A percentile compares a stretch with the other conserved stretches of the same genome.
Conservation (phyloP, 176 grass and related monocot species). For the Otatea glauca region DNA sequence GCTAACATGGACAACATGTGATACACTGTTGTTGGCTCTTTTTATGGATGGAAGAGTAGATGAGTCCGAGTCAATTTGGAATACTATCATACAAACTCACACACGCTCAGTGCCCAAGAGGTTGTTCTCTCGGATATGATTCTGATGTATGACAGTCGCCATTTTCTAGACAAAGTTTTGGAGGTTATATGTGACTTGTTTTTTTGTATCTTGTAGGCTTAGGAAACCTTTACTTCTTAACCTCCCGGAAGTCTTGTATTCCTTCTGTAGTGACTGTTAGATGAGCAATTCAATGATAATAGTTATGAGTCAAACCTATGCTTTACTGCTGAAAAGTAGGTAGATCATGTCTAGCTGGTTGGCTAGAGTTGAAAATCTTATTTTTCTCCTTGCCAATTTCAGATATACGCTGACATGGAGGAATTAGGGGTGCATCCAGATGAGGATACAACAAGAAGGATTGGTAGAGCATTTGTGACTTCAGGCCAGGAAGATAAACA, state of each 20-base stretch:
- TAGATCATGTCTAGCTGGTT: not conserved
- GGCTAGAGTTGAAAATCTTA: slow-evolving; percentile 12
- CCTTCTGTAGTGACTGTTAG: not conserved
- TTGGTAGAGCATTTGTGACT: slow-evolving; percentile 67
- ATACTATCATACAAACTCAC: slow-evolving; percentile 58
- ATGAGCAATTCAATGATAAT: slow-evolving; percentile 1
- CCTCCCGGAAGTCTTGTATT: not conserved
- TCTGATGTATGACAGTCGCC: slow-evolving; percentile 60
- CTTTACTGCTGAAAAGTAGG: not conserved
- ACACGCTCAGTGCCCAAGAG: slow-evolving; percentile 79
- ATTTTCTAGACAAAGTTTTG: slow-evolving; percentile 72
- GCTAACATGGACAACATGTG: slow-evolving; percentile 81
- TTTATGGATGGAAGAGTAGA: slow-evolving; percentile 82
- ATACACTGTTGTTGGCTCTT: slow-evolving; percentile 74
- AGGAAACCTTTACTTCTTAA: not conserved
- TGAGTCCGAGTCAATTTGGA: slow-evolving; percentile 69
- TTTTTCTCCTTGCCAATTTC: not conserved
- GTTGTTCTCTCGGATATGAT: slow-evolving; percentile 93
- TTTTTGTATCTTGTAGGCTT: slow-evolving; percentile 26
- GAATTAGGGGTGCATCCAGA: slow-evolving; percentile 77
- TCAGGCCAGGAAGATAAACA: slow-evolving; percentile 68
- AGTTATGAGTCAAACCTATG: not conserved
- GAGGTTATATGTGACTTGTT: slow-evolving; percentile 57
- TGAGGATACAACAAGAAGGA: slow-evolving; percentile 80
- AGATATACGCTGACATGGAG: slow-evolving; percentile 88